Evolutionary conservation across 2,329 filamentous ascomycete genomes (phyloP), one percentile per base, ranked within the genome.

Genomic region (Aspergillus intermedius): DNA sequence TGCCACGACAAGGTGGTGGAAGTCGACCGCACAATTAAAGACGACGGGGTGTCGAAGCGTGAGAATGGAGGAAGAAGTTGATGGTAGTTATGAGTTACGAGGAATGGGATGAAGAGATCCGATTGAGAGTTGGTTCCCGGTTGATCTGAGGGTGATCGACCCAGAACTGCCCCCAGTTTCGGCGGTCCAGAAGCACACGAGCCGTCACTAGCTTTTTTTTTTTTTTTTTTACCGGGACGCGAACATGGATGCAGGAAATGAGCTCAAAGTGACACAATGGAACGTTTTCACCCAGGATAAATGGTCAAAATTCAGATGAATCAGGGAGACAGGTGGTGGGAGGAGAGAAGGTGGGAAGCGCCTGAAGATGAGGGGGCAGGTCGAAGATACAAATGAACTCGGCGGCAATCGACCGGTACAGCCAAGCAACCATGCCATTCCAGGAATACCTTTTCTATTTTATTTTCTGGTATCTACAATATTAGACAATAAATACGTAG

Each of bases 1-100:
- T 52, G 49, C 53, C 52, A 51, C 62, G 62, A 68, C 68, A 70
- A 68, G 55, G 59, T 65, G 64, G 54, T 58, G 49, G 47, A 17
- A 44, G 42, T 43, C 45, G 35, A 49, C 28, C 32, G 30, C 49
- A 53, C 32, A 13, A 35, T 9, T 37, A 9, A 41, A 40, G 25
- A 44, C 42, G 39, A 39, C 25, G 21, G 47, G 49, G 25, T 35
- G 34, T 37, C 9, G 22, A 22, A 3, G 13, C 15, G 21, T 40
- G 37, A 40, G 10, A 13, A 21, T 15, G 17, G 13, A 12, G 15
- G 37, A 40, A 40, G 37, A 40, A 40, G 8, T 10, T 19, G 37
- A 19, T 19, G 10, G 12, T 8, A 12, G 19, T 19, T 19, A 12
- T 19, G 37, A 12, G 19, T 19, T 19, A 12, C 10, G 37, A 40